Conservation (phyloP, 768 basidiomycete species). For the Amanita subjunquillea region DNA sequence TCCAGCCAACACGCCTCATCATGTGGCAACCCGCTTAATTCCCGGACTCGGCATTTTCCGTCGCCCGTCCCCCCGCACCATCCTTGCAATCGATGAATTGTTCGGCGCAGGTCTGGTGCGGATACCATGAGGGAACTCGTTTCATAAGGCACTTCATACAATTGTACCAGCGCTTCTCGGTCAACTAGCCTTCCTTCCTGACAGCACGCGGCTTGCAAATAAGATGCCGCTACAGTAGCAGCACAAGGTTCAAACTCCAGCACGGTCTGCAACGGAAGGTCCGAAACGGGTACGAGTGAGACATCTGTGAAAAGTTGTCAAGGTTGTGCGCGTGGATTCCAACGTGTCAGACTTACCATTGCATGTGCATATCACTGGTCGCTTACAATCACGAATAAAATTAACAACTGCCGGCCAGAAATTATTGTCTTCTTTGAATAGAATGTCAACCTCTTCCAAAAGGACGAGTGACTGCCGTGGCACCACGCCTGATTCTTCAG, state of each 20-base stretch:
- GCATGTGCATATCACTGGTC: slow-evolving; percentile 92
- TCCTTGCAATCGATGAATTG: slow-evolving; percentile 56
- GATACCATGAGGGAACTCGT: slow-evolving; percentile 17
- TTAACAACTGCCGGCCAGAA: slow-evolving; percentile 81
- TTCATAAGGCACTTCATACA: slow-evolving; percentile 30
- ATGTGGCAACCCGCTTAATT: background rate
- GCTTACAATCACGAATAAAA: slow-evolving; percentile 72
- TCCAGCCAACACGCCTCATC: background rate
- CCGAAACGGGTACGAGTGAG: slow-evolving; percentile 55
- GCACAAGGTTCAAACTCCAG: slow-evolving; percentile 57
- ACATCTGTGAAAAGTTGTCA: slow-evolving; percentile 38
- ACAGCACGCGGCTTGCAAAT: slow-evolving; percentile 54
- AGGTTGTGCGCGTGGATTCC: slow-evolving; percentile 3
- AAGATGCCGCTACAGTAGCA: slow-evolving; percentile 45
- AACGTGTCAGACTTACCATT: slow-evolving; percentile 52
- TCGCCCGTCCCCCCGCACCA: slow-evolving; percentile 21
- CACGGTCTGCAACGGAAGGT: slow-evolving; percentile 69
- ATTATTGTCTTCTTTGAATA: slow-evolving; percentile 77
- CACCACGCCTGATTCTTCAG: slow-evolving; percentile 11
- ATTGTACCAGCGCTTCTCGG: slow-evolving; percentile 27
- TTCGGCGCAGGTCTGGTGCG: slow-evolving; percentile 50
- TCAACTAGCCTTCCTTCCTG: slow-evolving; percentile 42
- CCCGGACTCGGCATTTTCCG: background rate
- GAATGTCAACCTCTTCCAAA: slow-evolving; percentile 90
- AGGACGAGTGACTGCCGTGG: slow-evolving; percentile 82